A percentile compares a stretch with the other conserved stretches of the same genome.
Conservation (phyloP, 257 asterid species). For the Petrea volubilis region DNA sequence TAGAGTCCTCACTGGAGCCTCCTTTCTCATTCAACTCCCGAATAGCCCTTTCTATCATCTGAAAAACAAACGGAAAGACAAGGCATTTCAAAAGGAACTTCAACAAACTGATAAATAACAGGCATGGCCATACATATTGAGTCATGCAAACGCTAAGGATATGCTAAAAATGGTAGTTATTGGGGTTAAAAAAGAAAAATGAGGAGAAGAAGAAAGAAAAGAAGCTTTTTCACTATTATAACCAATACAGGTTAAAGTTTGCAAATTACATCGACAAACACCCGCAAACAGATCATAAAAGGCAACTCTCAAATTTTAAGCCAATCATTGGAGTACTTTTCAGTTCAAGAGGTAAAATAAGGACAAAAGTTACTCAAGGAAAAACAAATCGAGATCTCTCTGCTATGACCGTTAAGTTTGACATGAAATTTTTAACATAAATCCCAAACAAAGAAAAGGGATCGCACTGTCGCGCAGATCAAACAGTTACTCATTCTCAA, state of each 20-base stretch:
- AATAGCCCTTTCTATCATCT: conserved; percentile 66
- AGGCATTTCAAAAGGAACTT: background rate
- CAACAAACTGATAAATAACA: background rate
- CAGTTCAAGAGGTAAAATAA: background rate
- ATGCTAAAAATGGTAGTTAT: too few species aligned
- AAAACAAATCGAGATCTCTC: background rate
- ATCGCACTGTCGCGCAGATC: background rate
- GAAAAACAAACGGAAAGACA: conserved; percentile 10
- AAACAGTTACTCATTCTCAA: background rate
- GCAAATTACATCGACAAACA: background rate
- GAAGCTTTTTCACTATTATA: too few species aligned
- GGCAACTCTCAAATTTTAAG: background rate
- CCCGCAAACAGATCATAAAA: background rate
- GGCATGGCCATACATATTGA: background rate
- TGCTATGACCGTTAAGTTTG: background rate
- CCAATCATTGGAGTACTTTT: background rate
- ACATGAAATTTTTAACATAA: background rate
- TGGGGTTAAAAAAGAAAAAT: too few species aligned
- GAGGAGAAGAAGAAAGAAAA: too few species aligned
- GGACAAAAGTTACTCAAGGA: background rate
- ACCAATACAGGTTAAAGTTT: conserved; percentile 3
- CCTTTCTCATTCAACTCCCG: conserved; percentile 45
- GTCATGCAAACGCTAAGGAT: background rate
- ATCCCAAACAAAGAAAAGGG: background rate
- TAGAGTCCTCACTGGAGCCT: conserved; percentile 57